Evolutionary conservation across 2,329 filamentous ascomycete genomes (phyloP), one percentile per base, ranked within the genome.

Genomic region (Colletotrichum limetticola): DNA sequence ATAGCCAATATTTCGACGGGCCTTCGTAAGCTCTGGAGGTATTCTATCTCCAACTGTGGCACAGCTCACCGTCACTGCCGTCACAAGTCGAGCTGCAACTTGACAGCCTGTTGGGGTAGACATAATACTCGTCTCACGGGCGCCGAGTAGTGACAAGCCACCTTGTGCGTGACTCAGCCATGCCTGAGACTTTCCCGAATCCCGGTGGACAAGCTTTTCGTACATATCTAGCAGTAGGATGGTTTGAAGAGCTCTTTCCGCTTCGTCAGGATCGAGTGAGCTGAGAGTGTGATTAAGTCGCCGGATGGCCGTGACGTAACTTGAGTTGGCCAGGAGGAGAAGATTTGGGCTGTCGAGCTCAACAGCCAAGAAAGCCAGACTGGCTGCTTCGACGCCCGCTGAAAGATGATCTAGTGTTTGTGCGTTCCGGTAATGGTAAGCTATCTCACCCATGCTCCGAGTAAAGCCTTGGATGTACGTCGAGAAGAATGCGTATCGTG

Each of bases 191-290:
- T 58, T 49, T 3, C 26, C n/a, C 3, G 55, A 71, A 5, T 75
- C 64, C 8, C 76, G 75, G 6, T 71, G 68, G 30, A 75, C 74
- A 55, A 79, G 76, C 68, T 78, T 79, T 72, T 79, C 78, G 56
- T 77, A 79, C 42, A 78, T 74, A 49, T 79, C 78, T 7, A 79
- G 76, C 11, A 79, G 74, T 6, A 79, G 61, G 2, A 78, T 67
- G 2, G 78, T 75, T 55, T 79, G 78, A 0, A 79, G 63, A 4
- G 72, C 74, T 19, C 72, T 75, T 19, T 69, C 66, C 2, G 59
- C 52, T 16, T n/a, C 24, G 9, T 77, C 75, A 2, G 67, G 49
- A n/a, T 26, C 16, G 5, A 71, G n/a, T 1, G 19, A 14, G 3
- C 24, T 5, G 30, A 71, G 24, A 11, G 16, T 14, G 16, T n/a